Conservation (phyloP, 2,329 filamentous ascomycete genomes). For the Ceratocystis alfenasii region DNA sequence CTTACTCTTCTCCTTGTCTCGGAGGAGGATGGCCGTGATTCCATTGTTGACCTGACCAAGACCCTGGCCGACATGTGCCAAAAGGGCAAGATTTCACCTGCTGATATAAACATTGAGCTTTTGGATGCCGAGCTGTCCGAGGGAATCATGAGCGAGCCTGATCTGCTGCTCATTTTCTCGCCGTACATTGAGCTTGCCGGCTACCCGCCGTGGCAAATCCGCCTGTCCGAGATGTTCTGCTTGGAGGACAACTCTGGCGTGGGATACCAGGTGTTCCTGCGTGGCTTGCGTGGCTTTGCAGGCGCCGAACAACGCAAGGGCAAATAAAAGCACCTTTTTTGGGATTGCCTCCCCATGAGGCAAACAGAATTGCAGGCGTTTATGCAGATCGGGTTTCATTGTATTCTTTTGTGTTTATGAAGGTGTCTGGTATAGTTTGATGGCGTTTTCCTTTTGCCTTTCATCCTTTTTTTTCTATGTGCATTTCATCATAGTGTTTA, state of each 20-base stretch:
- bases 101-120: constrained; percentile 73
- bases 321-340: constrained; percentile 32
- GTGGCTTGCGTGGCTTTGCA: constrained; percentile 71
- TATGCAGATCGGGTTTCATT: background rate
- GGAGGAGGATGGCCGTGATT: constrained; percentile 78
- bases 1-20: constrained; percentile 49
- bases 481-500: constrained; percentile 9
- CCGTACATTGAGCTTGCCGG: constrained; percentile 74
- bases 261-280: constrained; percentile 86
- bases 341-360: background rate
- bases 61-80: constrained; percentile 94
- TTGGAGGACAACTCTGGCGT: constrained; percentile 67
- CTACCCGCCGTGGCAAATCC: constrained; percentile 93
- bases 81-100: constrained; percentile 64
- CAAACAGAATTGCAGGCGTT: background rate
- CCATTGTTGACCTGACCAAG: constrained; percentile 87
- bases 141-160: constrained; percentile 75
- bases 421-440: constrained; percentile 16
- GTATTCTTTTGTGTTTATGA: background rate
- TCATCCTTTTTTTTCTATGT: background rate
- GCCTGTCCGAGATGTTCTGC: constrained; percentile 86
- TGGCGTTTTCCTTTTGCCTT: constrained; percentile 10
- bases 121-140: constrained; percentile 78
- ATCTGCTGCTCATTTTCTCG: constrained; percentile 77
- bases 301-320: constrained; percentile 83